Evolutionary conservation across 2,329 filamentous ascomycete genomes (phyloP), one percentile per base, ranked within the genome.

Genomic region (Neopestalotiopsis sp.): DNA sequence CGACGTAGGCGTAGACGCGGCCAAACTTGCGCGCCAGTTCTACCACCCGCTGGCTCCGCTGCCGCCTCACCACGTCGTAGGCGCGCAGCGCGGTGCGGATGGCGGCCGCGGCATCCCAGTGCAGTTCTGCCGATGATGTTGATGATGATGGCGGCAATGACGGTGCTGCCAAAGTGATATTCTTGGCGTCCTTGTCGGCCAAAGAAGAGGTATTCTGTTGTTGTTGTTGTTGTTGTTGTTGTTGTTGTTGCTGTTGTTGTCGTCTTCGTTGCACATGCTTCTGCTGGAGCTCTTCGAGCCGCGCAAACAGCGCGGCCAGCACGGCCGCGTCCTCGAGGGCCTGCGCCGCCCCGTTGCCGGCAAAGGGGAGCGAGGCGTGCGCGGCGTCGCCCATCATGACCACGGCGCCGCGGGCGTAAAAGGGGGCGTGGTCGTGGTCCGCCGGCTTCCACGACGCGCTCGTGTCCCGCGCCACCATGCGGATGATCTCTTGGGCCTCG

Each of bases 291-390:
- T 59, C 28, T 28, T 28, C 40, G 24, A 77, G 72, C 53, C 56
- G 49, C 2, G 38, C 67, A 56, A 80, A 73, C 20, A 81, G 61
- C 24, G 58, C 49, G 40, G 75, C 68, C 7, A 81, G 74, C 6
- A 77, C 76, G 1, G 76, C 74, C 1, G 78, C 77, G 68, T 81
- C 79, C 70, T 81, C 79, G 61, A 81, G 72, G n/a, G 78, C 79
- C 69, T 81, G 80, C 20, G 78, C 77, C 1, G 79, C 79, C 0
- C 79, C 79, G 67, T 80, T 79, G 6, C 79, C 79, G 3, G 76
- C 74, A 70, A 80, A 81, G 0, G 79, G 79, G 2, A 79, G 71
- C 6, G 77, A 61, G 2, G 79, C 74, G 71, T 81, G 79, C 10
- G 79, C 79, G 0, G 79, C 78, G 68, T 81, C 79, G 56, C 79